phyloP scores from a whole-genome alignment of 1,284 basidiomycete genomes.

The Leccinum angustisporum region DNA sequence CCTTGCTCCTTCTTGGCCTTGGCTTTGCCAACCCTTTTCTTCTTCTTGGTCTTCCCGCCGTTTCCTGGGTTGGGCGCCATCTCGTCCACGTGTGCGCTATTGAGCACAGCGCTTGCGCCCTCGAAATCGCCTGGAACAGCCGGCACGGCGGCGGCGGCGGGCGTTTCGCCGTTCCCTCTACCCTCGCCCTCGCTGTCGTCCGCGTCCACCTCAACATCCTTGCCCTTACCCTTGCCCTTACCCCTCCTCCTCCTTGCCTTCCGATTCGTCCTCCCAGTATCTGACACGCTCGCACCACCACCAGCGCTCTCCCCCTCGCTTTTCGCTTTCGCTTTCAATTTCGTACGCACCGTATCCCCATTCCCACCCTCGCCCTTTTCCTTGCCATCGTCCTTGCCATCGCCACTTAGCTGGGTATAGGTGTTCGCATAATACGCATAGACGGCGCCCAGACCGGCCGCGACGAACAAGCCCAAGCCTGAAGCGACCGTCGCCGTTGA shows the following conservation, averaged over 20 bases:
- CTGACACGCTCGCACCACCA: neutral
- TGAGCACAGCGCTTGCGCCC: neutral
- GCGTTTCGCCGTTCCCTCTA: neutral
- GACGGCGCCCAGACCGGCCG: constrained; percentile 21
- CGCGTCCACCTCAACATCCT: neutral
- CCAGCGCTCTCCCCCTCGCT: neutral
- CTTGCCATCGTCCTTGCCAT: neutral
- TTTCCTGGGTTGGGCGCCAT: constrained; percentile 42
- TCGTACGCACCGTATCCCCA: neutral
- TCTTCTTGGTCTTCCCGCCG: constrained; percentile 48
- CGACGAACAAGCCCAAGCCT: constrained; percentile 9
- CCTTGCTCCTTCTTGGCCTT: constrained; percentile 37
- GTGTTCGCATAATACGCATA: constrained; percentile 16
- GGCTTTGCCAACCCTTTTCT: constrained; percentile 32
- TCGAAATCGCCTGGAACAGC: constrained; percentile 17
- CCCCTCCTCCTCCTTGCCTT: neutral
- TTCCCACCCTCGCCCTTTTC: neutral
- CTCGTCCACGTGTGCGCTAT: neutral
- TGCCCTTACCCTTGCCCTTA: neutral
- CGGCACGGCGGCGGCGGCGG: neutral
- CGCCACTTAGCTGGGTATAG: constrained; percentile 4
- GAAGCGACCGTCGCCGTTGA: constrained; percentile 28
- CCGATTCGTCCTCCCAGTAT: neutral
- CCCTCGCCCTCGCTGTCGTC: neutral
- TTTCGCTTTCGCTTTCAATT: neutral